Evolutionary conservation across 83 land plant species (phyloP), one percentile per base, ranked within the genome.

Genomic region (Diphasiastrum complanatum): DNA sequence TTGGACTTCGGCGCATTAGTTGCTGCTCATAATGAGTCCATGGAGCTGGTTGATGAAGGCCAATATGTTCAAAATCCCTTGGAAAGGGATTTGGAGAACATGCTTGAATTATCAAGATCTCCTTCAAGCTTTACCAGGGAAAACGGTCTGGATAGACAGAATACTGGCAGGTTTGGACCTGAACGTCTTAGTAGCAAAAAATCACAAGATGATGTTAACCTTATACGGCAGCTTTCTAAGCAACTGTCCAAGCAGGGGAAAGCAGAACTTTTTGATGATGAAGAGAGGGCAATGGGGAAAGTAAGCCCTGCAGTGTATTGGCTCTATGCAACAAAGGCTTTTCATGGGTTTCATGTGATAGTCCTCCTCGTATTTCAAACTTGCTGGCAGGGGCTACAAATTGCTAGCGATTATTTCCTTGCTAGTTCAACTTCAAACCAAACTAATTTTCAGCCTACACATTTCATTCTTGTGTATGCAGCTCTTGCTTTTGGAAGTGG

Each of bases 381-480:
- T 8, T 40, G 53, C 45, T 65, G 78, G 71, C 79, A 76, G 61
- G 53, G 52, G 1, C 37, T 71, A 27, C 51, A 43, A 47, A 53
- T 76, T 45, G 33, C 27, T 1, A 66, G 78, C 53, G 79, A 76
- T 49, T 76, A 61, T 33, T 76, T 63, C 64, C 51, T 76, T 29
- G 69, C 79, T 2, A 23, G 52, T 35, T 40, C 61, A 26, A 71
- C 79, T 22, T 75, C 79, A 5, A 41, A 55, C 29, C 16, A 23
- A 0, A 31, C 24, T 5, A 19, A 30, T 20, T 60, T 71, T 28
- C 37, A 65, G 12, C 71, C 77, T 12, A 2, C 5, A 22, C 34
- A 5, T 10, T 71, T 76, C 47, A 72, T 76, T 43, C 35, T 37
- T 8, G 47, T 58, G 22, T 76, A 76, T 50, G 34, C 71, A 16